phyloP scores from a whole-genome alignment of 768 basidiomycete genomes.

The Asterophora parasitica region DNA sequence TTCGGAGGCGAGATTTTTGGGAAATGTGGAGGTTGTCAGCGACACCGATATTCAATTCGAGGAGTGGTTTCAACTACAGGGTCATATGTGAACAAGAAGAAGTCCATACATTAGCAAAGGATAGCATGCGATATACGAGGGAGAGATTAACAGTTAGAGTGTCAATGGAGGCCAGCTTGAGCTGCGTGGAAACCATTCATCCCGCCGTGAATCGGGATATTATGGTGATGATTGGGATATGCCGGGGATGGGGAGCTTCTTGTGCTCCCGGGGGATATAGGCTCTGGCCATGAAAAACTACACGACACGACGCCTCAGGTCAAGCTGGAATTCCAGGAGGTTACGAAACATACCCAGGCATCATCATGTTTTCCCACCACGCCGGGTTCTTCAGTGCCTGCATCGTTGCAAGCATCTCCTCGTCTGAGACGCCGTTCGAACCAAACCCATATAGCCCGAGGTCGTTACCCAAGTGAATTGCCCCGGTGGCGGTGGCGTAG shows the following conservation, averaged over 20 bases:
- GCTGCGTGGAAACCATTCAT: constrained; percentile 14
- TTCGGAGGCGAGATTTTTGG: too few relatives aligned
- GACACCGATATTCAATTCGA: too few relatives aligned
- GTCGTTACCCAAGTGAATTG: constrained; percentile 40
- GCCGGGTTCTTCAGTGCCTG: constrained; percentile 63
- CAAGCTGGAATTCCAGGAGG: background rate
- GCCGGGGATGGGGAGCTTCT: constrained; percentile 19
- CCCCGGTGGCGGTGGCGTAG: constrained; percentile 36
- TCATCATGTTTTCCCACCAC: constrained; percentile 81
- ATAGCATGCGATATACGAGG: background rate
- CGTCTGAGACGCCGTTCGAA: constrained; percentile 36
- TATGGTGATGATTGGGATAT: constrained; percentile 11
- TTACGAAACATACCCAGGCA: constrained; percentile 58
- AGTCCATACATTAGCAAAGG: background rate
- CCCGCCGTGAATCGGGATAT: constrained; percentile 8
- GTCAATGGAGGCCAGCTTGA: constrained; percentile 11
- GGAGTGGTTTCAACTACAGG: too few relatives aligned
- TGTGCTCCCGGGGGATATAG: constrained; percentile 22
- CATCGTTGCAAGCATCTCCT: constrained; percentile 68
- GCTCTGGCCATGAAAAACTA: constrained; percentile 30
- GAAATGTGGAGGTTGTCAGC: too few relatives aligned
- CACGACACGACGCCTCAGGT: background rate
- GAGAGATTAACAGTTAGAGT: background rate
- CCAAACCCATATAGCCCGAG: constrained; percentile 31
- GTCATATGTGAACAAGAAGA: background rate